A percentile compares a stretch with the other conserved stretches of the same genome.
These are phyloP conservation scores for Fusarium tanahbumbuense DNA, from an alignment of 2,329 filamentous ascomycete genomes.

Conservation along the genomic window DNA sequence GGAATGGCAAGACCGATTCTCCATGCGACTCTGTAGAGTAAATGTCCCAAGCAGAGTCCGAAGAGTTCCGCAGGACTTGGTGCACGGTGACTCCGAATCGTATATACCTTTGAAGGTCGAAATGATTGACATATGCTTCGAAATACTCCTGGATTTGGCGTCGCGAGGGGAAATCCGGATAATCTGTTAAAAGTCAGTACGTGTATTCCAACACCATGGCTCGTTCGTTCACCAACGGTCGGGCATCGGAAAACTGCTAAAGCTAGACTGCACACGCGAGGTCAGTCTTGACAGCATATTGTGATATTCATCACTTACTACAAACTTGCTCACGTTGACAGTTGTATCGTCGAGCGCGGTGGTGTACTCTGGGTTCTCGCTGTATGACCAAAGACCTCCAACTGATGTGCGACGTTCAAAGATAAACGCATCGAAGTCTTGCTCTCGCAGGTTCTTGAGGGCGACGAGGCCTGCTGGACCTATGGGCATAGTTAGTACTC, in stretches of 20 bases:
- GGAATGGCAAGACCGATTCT: not conserved
- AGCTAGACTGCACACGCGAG: not conserved
- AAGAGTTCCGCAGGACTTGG: not conserved
- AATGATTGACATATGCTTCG: not conserved
- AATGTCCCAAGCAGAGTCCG: not conserved
- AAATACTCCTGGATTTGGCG: not conserved
- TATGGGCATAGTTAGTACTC: not conserved
- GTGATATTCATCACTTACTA: not conserved
- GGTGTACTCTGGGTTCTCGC: not conserved
- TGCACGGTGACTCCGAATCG: not conserved
- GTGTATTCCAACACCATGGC: not conserved
- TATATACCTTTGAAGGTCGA: not conserved
- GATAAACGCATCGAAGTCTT: not conserved
- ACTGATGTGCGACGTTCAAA: not conserved
- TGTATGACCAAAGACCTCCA: not conserved
- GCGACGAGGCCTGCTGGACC: not conserved
- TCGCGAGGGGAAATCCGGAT: not conserved
- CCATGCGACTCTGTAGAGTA: rapidly evolving
- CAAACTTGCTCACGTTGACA: not conserved
- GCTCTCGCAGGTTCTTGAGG: not conserved
- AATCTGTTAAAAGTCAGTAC: not conserved
- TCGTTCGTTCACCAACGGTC: not conserved
- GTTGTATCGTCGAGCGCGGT: not conserved
- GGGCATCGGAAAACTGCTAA: not conserved
- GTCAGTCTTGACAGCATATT: not conserved